Conservation (phyloP, 2,329 filamentous ascomycete genomes). For the Talaromyces pinophilus region DNA sequence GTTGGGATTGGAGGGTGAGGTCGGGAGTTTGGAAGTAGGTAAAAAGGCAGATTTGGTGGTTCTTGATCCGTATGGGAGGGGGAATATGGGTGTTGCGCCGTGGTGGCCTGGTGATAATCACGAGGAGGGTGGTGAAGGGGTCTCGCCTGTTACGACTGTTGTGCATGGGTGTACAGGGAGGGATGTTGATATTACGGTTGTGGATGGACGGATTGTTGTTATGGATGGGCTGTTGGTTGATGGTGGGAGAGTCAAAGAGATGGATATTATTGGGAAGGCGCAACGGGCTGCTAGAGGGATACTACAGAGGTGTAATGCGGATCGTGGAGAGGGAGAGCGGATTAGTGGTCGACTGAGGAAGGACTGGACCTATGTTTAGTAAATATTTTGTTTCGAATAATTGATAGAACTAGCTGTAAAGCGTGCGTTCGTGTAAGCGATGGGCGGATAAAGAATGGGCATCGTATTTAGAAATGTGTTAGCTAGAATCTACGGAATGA, state of each 20-base stretch:
- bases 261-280: slow-evolving; percentile 8
- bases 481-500: too few species aligned
- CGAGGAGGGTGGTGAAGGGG: not conserved
- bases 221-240: slow-evolving; percentile 32
- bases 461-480: too few species aligned
- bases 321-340: not conserved
- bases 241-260: slow-evolving; percentile 23
- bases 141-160: slow-evolving; percentile 37
- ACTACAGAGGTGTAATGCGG: slow-evolving; percentile 5
- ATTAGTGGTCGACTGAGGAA: not conserved
- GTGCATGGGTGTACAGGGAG: slow-evolving; percentile 46
- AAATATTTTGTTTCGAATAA: not conserved
- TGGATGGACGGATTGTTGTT: slow-evolving; percentile 45
- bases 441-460: too few species aligned
- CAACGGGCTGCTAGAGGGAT: slow-evolving; percentile 13
- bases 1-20: slow-evolving; percentile 42
- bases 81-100: slow-evolving; percentile 35
- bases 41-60: slow-evolving; percentile 29
- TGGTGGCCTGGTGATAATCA: slow-evolving; percentile 31
- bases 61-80: slow-evolving; percentile 33
- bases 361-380: slow-evolving; percentile 5
- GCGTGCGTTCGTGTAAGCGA: not conserved
- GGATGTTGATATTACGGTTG: slow-evolving; percentile 46
- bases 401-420: not conserved
- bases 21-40: slow-evolving; percentile 39